phyloP scores from a whole-genome alignment of 228 moss, liverwort and hornwort genomes.

The Sphagnum fallax region DNA sequence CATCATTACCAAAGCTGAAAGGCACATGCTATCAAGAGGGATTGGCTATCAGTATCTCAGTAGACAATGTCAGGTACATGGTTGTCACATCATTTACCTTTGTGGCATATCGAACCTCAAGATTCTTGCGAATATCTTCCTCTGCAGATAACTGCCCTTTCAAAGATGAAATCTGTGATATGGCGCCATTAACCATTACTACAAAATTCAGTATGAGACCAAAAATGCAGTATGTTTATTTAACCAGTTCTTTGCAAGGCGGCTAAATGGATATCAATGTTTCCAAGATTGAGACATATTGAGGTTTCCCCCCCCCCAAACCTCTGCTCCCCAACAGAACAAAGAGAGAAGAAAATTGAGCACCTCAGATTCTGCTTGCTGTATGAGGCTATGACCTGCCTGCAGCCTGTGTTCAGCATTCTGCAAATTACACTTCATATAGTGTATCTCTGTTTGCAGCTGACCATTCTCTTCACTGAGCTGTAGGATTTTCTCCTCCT shows the following conservation, averaged over 20 bases:
- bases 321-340: too few relatives aligned
- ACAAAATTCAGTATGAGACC: background rate
- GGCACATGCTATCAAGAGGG: too few relatives aligned
- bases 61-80: too few relatives aligned
- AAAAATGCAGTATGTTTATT: background rate
- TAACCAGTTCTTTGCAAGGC: background rate
- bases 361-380: constrained; percentile 71
- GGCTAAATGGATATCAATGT: too few relatives aligned
- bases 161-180: constrained; percentile 42
- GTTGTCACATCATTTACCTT: constrained; percentile 26
- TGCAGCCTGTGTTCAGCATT: constrained; percentile 54
- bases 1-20: too few relatives aligned
- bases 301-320: too few relatives aligned
- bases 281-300: too few relatives aligned
- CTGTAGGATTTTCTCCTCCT: constrained; percentile 47
- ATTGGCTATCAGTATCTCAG: too few relatives aligned
- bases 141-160: constrained; percentile 46
- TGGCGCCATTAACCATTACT: background rate
- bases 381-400: constrained; percentile 41
- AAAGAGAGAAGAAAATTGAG: background rate
- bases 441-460: constrained; percentile 52
- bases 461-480: constrained; percentile 47
- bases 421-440: constrained; percentile 45
- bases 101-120: constrained; percentile 53
- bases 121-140: constrained; percentile 40